Evolutionary conservation across 352 stramenopile species (phyloP).

Genomic region (Pythium apleroticum): DNA sequence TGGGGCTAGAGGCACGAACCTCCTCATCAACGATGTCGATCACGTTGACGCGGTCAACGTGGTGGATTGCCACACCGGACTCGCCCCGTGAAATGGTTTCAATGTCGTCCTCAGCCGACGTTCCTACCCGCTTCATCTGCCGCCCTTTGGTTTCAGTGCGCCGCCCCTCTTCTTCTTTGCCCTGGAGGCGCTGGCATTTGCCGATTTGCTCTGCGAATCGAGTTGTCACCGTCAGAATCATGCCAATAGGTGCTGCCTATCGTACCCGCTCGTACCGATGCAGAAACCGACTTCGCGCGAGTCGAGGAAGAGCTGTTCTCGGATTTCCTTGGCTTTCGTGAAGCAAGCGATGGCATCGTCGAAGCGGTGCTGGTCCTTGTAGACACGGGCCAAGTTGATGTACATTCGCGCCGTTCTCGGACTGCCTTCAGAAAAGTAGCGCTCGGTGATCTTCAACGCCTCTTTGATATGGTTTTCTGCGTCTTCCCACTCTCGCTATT

Average conservation of each 20-base stretch:
- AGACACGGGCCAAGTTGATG: slow-evolving; percentile 77
- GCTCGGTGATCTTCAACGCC: slow-evolving; percentile 70
- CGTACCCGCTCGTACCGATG: slow-evolving; percentile 50
- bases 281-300: slow-evolving; percentile 78
- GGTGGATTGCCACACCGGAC: slow-evolving; percentile 5
- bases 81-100: slow-evolving; percentile 7
- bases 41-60: slow-evolving; percentile 32
- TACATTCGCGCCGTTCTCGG: slow-evolving; percentile 66
- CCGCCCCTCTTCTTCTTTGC: slow-evolving; percentile 62
- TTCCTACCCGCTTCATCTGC: slow-evolving; percentile 61
- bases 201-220: slow-evolving; percentile 70
- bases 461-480: slow-evolving; percentile 77
- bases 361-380: slow-evolving; percentile 77
- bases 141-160: slow-evolving; percentile 49
- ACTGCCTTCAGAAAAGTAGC: slow-evolving; percentile 80
- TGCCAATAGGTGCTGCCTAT: neutral
- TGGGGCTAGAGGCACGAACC: slow-evolving; percentile 15
- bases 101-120: slow-evolving; percentile 26
- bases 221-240: neutral
- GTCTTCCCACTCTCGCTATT: slow-evolving; percentile 57
- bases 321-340: slow-evolving; percentile 68
- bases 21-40: slow-evolving; percentile 34
- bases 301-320: slow-evolving; percentile 69
- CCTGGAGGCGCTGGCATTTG: slow-evolving; percentile 61
- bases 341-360: slow-evolving; percentile 68